Percentiles rank a stretch among this genome's conserved stretches.
phyloP scores from a whole-genome alignment of 1,284 basidiomycete species.

The Boletus semigastroideus region DNA sequence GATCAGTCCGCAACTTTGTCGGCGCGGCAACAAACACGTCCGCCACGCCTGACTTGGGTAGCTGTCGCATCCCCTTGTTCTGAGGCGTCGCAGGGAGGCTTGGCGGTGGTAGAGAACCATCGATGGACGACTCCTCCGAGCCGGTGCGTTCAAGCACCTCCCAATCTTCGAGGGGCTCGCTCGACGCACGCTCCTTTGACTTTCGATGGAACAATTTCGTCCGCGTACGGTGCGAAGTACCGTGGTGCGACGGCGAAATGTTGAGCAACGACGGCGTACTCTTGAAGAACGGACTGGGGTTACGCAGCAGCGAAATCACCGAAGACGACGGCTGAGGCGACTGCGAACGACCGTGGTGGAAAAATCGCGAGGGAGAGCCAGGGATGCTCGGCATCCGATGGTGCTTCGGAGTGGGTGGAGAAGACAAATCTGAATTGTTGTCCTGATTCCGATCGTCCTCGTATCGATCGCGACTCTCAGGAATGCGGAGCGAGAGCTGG shows the following conservation, averaged over 20 bases:
- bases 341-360: conserved; percentile 29
- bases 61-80: conserved; percentile 12
- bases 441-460: conserved; percentile 34
- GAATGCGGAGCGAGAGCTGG: conserved; percentile 34
- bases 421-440: conserved; percentile 29
- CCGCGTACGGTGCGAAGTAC: conserved; percentile 30
- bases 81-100: conserved; percentile 25
- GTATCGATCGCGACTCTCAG: conserved; percentile 32
- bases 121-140: conserved; percentile 25
- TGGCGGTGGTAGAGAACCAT: conserved; percentile 22
- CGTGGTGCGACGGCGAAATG: conserved; percentile 33
- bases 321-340: conserved; percentile 36
- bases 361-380: conserved; percentile 32
- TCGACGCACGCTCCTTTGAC: conserved; percentile 35
- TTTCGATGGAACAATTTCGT: conserved; percentile 35
- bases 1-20: conserved; percentile 9
- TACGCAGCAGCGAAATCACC: conserved; percentile 34
- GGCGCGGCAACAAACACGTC: conserved; percentile 21
- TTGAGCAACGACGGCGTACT: conserved; percentile 32
- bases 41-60: conserved; percentile 4
- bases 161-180: conserved; percentile 34
- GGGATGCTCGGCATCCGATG: conserved; percentile 32
- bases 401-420: conserved; percentile 34
- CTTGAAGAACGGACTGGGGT: conserved; percentile 37
- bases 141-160: conserved; percentile 31